These are phyloP conservation scores for Nakazawaea holstii DNA, from an alignment of 805 yeast genomes.

Conservation along the genomic window DNA sequence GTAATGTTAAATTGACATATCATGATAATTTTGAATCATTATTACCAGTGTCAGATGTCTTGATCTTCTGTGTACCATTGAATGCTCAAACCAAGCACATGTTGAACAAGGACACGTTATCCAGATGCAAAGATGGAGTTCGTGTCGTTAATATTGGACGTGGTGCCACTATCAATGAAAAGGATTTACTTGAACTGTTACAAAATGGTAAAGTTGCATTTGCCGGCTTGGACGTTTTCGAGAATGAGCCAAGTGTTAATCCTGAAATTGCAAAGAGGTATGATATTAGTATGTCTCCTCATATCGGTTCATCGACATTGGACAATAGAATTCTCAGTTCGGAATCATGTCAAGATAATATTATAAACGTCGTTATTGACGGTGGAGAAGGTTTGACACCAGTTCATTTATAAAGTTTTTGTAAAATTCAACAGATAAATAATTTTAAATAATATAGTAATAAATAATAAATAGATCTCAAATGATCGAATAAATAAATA, in stretches of 20 bases:
- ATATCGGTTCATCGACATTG: conserved; percentile 52
- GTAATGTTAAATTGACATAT: conserved; percentile 27
- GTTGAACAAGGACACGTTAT: conserved; percentile 35
- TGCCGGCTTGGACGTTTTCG: conserved; percentile 58
- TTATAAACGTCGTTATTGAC: conserved; percentile 31
- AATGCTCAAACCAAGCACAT: conserved; percentile 45
- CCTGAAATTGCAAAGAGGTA: conserved; percentile 19
- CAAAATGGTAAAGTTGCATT: conserved; percentile 39
- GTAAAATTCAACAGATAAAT: background rate
- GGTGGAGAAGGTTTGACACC: conserved; percentile 30
- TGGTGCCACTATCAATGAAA: conserved; percentile 48
- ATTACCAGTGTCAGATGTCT: conserved; percentile 37
- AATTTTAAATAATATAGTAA: background rate
- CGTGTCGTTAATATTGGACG: conserved; percentile 56
- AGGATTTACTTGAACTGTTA: conserved; percentile 40
- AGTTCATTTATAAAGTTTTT: conserved; percentile 20
- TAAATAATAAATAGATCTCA: background rate
- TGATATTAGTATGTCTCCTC: conserved; percentile 54
- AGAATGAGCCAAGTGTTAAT: conserved; percentile 43
- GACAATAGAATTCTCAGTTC: conserved; percentile 42
- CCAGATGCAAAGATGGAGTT: conserved; percentile 28
- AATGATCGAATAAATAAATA: background rate
- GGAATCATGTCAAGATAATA: conserved; percentile 37
- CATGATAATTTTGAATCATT: conserved; percentile 30
- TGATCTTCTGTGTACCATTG: conserved; percentile 55